Evolutionary conservation across 805 yeast genomes (phyloP), one percentile per base, ranked within the genome.

Genomic region (Yarrowia porcina): DNA sequence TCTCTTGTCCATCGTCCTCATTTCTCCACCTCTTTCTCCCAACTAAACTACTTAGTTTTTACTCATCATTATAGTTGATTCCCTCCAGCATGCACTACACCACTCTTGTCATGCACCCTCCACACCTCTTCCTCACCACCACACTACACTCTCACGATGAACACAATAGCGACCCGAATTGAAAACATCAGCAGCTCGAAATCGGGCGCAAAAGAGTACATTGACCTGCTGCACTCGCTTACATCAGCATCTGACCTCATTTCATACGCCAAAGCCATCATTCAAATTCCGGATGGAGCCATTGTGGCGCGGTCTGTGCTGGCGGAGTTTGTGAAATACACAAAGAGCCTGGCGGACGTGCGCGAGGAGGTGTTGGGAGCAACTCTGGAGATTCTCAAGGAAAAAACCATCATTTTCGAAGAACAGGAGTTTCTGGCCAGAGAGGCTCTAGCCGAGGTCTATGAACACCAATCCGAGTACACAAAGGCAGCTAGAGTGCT

Each of bases 371-470:
- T 52, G 25, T 32, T 52, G 23, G 12, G 12, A 3, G 59, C 59
- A 7, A 33, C 38, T 2, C 25, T 52, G 18, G 44, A 52, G 6
- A 9, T 52, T 25, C 25, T 52, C 5, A 23, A 25, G 18, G 59
- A 52, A 23, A 52, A 52, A 23, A 33, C 32, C 20, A 52, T 52
- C 15, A 33, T 52, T 17, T 66, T 65, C 36, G 71, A 68, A 52
- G 69, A 67, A 45, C 67, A 66, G 36, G 74, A 72, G 21, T 54
- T 64, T 9, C 21, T 49, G n/a, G 62, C 65, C 10, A 66, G 74
- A 13, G 66, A 64, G n/a, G 62, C 64, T 4, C 66, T 72, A 20
- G 73, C 74, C 3, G 65, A 64, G 11, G 33, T 69, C 18, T 70
- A 65, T 62, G 69, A 70, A 41, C 18, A 45, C 7, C 62, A 61